phyloP scores from a whole-genome alignment of 2,329 filamentous ascomycete genomes.

The Cercospora sp. region DNA sequence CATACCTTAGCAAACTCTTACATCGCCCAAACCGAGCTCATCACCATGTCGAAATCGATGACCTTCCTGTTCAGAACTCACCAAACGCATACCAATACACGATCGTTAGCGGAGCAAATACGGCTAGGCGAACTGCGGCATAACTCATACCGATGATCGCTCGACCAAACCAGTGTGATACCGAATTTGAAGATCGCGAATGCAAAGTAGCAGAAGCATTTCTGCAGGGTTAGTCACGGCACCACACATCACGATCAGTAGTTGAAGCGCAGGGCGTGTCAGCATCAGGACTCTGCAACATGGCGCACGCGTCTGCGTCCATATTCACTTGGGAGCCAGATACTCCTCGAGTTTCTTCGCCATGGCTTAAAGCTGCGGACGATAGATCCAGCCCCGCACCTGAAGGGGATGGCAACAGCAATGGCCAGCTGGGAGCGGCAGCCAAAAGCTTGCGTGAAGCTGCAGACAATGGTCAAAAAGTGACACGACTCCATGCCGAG shows the following conservation, averaged over 20 bases:
- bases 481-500: conserved; percentile 80
- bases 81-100: conserved; percentile 53
- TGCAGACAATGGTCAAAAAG: conserved; percentile 32
- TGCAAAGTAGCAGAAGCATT: neutral
- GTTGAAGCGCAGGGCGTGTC: neutral
- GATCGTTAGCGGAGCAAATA: conserved; percentile 43
- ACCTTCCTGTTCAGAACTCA: conserved; percentile 51
- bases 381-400: conserved; percentile 4
- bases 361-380: conserved; percentile 64
- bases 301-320: conserved; percentile 65
- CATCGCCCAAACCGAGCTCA: conserved; percentile 14
- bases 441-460: conserved; percentile 17
- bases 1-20: neutral
- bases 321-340: conserved; percentile 95
- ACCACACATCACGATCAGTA: neutral
- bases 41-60: conserved; percentile 55
- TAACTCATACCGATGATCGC: conserved; percentile 15
- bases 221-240: neutral
- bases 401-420: neutral
- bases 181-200: neutral
- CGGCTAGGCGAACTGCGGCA: conserved; percentile 15
- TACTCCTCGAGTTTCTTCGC: conserved; percentile 82
- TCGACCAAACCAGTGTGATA: neutral
- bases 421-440: conserved; percentile 8
- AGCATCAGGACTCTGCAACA: neutral